phyloP scores from a whole-genome alignment of 306 rosid genomes.

The Acacia acuminata region DNA sequence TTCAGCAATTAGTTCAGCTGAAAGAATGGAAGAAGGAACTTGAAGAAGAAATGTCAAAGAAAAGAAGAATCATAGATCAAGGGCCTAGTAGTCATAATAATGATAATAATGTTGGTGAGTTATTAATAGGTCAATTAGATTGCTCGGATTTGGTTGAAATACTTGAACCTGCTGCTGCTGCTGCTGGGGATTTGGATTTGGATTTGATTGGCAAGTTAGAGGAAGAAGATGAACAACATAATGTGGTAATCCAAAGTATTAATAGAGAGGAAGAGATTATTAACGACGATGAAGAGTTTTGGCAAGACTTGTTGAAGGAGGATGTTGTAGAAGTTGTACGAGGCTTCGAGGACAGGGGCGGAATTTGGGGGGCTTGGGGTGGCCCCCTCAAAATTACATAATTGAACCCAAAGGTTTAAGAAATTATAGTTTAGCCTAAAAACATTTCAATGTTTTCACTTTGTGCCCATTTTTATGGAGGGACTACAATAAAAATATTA shows the following conservation, averaged over 20 bases:
- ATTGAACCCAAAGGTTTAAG: too few species aligned
- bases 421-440: too few species aligned
- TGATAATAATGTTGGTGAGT: neutral
- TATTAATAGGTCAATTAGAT: conserved; percentile 18
- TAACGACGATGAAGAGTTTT: conserved; percentile 45
- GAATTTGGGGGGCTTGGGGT: too few species aligned
- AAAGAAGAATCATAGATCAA: conserved; percentile 61
- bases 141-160: conserved; percentile 40
- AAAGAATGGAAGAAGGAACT: conserved; percentile 55
- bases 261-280: conserved; percentile 31
- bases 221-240: conserved; percentile 5
- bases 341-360: conserved; percentile 18
- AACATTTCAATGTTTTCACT: too few species aligned
- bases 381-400: too few species aligned
- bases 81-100: conserved; percentile 30
- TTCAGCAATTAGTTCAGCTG: conserved; percentile 54
- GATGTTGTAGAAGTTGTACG: conserved; percentile 27
- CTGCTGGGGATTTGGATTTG: conserved; percentile 36
- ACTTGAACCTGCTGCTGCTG: conserved; percentile 31
- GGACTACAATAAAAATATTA: too few species aligned
- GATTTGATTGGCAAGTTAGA: conserved; percentile 37
- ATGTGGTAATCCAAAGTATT: conserved; percentile 14
- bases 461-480: too few species aligned
- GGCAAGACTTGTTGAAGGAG: conserved; percentile 60
- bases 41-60: conserved; percentile 44